Evolutionary conservation across 257 asterid species (phyloP), one percentile per base, ranked within the genome.

Genomic region (Echium plantagineum): DNA sequence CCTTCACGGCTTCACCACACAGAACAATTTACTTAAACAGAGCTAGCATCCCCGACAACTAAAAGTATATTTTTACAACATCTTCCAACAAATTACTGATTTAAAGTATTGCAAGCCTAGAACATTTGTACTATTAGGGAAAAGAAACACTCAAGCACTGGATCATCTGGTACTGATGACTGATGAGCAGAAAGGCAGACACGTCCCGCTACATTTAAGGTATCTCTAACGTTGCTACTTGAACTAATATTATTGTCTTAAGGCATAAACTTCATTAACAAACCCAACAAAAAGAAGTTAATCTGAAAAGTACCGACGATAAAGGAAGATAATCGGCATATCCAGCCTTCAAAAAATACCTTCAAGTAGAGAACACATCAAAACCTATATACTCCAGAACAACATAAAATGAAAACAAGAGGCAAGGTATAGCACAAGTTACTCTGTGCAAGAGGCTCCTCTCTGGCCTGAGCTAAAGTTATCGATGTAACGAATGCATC

Each of bases 371-470:
- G 9, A 32, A 9, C 7, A 32, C 30, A 32, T 32, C 42, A 32
- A 32, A 32, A 47, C 42, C 28, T 1, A 59, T 12, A 70, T 21
- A 47, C 52, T 47, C 30, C 38, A 49, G 60, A 48, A 62, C 16
- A 32, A 0, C 5, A 58, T 26, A 21, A 10, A 32, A 32, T 7
- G 42, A 32, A 32, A 32, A 5, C 51, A 49, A 55, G 28, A 18
- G 16, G 19, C 24, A 51, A 17, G 20, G 20, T 16, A 59, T n/a
- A 38, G 62, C 55, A 72, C 30, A 31, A 59, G 62, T 74, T 84
- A 91, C 98, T 91, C 97, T 1, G 95, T 86, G 51, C 97, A 88
- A 61, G 96, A 85, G 64, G 96, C 93, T 80, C 96, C 98, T 78
- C 96, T 75, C 62, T 84, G 94, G 63, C 98, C 97, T 35, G 97